Percentiles rank a stretch among this genome's conserved stretches.
phyloP scores from a whole-genome alignment of 495 filamentous ascomycete genomes.

The Tetracladium marchalianum region DNA sequence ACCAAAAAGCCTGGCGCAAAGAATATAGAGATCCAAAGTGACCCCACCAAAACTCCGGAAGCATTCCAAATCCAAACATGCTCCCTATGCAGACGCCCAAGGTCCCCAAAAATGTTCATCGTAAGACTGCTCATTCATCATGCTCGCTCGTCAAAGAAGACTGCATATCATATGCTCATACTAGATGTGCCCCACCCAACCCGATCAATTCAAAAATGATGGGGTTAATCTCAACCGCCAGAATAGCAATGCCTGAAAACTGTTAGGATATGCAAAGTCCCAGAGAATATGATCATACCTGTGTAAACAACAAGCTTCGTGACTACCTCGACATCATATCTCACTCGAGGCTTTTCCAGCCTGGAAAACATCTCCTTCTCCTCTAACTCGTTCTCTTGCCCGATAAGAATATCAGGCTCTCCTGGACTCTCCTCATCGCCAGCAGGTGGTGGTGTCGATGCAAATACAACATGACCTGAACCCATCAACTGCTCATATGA shows the following conservation, averaged over 20 bases:
- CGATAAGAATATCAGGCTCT: conserved; percentile 27
- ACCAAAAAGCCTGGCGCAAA: not conserved
- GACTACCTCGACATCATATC: conserved; percentile 95
- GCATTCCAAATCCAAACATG: no score
- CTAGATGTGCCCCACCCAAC: conserved; percentile 32
- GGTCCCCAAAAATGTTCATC: not conserved
- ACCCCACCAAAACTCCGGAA: no score
- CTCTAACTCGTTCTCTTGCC: conserved; percentile 37
- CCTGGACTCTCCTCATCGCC: conserved; percentile 16
- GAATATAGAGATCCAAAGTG: no score
- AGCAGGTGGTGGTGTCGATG: conserved; percentile 26
- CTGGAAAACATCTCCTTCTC: conserved; percentile 78
- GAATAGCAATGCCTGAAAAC: conserved; percentile 52
- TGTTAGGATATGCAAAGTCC: not conserved
- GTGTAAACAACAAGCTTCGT: conserved; percentile 94
- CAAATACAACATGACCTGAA: conserved; percentile 34
- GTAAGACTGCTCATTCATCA: not conserved
- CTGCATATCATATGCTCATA: not conserved
- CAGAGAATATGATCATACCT: conserved; percentile 42
- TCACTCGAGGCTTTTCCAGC: conserved; percentile 77
- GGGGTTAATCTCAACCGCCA: conserved; percentile 58
- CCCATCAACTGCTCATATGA: conserved; percentile 67
- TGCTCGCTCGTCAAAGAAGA: not conserved
- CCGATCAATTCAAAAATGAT: conserved; percentile 58
- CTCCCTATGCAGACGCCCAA: not conserved